Conservation (phyloP, 73 alveolate species). For the Stentor coeruleus region DNA sequence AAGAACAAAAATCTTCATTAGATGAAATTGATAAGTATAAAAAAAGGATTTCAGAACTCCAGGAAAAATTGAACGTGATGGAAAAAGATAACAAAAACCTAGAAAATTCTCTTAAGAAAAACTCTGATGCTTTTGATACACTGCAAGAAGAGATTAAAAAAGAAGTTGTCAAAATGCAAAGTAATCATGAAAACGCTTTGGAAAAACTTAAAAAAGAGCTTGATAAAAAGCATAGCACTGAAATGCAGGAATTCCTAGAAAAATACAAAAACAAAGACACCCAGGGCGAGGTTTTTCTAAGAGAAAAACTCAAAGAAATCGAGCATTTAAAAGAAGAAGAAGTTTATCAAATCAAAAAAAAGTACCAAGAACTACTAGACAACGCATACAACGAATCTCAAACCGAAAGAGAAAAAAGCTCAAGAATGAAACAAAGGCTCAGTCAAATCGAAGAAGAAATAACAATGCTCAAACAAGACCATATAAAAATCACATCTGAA, state of each 20-base stretch:
- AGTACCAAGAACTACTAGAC: slow-evolving; percentile 7
- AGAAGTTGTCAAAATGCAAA: neutral
- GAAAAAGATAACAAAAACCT: neutral
- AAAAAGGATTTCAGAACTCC: slow-evolving; percentile 1
- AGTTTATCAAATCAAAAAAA: neutral
- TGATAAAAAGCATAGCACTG: neutral
- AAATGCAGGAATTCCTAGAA: neutral
- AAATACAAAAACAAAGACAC: neutral
- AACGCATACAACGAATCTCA: neutral
- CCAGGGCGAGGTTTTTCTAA: neutral
- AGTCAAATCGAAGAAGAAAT: slow-evolving; percentile 2
- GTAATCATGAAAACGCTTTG: neutral
- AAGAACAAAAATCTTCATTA: neutral
- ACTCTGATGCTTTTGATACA: slow-evolving; percentile 6
- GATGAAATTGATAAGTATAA: neutral
- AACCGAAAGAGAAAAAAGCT: neutral
- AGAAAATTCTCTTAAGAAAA: neutral
- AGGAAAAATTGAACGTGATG: neutral
- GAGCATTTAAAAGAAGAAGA: neutral
- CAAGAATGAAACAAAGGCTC: neutral
- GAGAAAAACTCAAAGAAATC: neutral
- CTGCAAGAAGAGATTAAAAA: neutral
- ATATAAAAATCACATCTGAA: neutral
- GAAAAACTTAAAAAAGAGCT: neutral
- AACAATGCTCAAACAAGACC: neutral